A percentile compares a stretch with the other conserved stretches of the same genome.
phyloP scores from a whole-genome alignment of 2,329 filamentous ascomycete species.

The Neodidymelliopsis sp. region DNA sequence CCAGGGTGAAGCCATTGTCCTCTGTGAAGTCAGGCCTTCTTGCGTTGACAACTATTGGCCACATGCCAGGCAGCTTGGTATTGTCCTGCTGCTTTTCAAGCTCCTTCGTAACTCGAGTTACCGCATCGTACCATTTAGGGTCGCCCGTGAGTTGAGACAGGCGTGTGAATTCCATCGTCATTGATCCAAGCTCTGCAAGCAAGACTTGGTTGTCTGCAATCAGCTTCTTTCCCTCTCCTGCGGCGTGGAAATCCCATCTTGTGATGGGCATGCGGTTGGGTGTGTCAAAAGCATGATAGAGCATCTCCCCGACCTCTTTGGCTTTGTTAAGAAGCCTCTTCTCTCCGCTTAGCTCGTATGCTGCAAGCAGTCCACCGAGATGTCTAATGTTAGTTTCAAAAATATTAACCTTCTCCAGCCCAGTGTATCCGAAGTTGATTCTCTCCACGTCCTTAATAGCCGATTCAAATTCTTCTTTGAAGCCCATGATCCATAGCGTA shows the following conservation, averaged over 20 bases:
- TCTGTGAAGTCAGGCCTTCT: constrained; percentile 50
- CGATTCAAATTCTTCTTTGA: constrained; percentile 56
- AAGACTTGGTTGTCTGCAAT: constrained; percentile 52
- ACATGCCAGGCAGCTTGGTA: constrained; percentile 57
- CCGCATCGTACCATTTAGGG: constrained; percentile 56
- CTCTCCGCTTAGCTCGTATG: constrained; percentile 86
- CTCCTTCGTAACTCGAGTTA: constrained; percentile 52
- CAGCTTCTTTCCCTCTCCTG: constrained; percentile 48
- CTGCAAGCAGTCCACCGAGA: constrained; percentile 82
- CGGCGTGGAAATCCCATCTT: constrained; percentile 53
- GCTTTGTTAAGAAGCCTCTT: constrained; percentile 77
- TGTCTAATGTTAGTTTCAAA: constrained; percentile 73
- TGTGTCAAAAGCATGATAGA: constrained; percentile 87
- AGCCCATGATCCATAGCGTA: constrained; percentile 57
- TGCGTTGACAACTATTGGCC: constrained; percentile 56
- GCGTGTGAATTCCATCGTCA: constrained; percentile 58
- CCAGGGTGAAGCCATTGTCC: constrained; percentile 47
- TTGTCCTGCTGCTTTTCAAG: constrained; percentile 53
- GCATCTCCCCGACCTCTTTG: constrained; percentile 77
- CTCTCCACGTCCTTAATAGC: constrained; percentile 53
- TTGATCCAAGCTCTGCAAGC: constrained; percentile 57
- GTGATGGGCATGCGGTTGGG: constrained; percentile 86
- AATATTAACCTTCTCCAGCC: constrained; percentile 53
- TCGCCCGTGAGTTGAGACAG: constrained; percentile 56
- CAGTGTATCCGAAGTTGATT: constrained; percentile 54